phyloP scores from a whole-genome alignment of 139 green algal genomes.

The Gonium pectorale region DNA sequence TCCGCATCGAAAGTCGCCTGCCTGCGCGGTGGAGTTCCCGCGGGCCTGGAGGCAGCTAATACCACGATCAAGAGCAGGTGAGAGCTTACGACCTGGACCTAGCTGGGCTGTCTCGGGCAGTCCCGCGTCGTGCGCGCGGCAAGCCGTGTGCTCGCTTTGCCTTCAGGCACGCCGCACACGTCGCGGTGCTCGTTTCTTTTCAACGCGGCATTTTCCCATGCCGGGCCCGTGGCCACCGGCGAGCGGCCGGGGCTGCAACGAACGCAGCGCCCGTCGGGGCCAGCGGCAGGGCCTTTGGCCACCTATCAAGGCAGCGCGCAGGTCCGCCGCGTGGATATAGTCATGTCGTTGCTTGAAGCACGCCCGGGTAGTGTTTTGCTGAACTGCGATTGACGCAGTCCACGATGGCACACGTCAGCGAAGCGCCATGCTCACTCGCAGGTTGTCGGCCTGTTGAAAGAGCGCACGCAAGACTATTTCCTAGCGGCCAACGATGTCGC shows the following conservation, averaged over 20 bases:
- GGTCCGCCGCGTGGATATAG: not conserved
- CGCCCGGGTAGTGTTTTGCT: too few relatives aligned
- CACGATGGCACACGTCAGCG: not conserved
- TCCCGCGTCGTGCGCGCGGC: not conserved
- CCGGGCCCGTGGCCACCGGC: not conserved
- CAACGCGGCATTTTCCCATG: not conserved
- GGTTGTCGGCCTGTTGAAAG: slow-evolving; percentile 12
- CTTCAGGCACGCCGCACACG: not conserved
- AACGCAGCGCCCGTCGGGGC: not conserved
- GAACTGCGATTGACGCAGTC: not conserved
- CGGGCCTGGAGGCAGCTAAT: too few relatives aligned
- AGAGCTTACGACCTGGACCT: too few relatives aligned
- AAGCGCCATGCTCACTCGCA: not conserved
- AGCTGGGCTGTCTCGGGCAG: not conserved
- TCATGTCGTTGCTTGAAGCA: not conserved
- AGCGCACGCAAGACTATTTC: slow-evolving; percentile 17
- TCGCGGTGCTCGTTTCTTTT: not conserved
- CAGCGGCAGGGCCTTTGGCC: not conserved
- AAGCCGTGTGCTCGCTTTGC: not conserved
- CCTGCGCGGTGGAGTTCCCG: too few relatives aligned
- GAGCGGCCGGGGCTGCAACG: not conserved
- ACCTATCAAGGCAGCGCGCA: slow-evolving; percentile 17
- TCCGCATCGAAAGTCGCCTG: too few relatives aligned
- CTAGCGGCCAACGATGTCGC: not conserved
- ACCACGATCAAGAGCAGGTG: too few relatives aligned